phyloP scores from a whole-genome alignment of 2,329 filamentous ascomycete species.

The Fusarium sp. region DNA sequence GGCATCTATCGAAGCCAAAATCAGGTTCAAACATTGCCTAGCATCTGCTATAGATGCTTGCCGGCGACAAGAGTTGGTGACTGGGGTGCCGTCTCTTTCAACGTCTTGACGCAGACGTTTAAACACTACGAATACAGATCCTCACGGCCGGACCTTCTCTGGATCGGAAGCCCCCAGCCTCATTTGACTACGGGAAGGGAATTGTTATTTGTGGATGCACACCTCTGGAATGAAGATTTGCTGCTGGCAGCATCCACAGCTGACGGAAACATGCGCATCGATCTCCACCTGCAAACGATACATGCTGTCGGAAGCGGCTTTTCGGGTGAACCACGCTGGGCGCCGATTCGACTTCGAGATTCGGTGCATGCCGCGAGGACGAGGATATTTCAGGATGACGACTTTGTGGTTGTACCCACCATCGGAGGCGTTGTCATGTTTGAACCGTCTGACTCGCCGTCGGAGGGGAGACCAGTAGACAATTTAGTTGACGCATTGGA shows the following conservation, averaged over 20 bases:
- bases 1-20: conserved; percentile 20
- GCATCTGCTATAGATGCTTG: conserved; percentile 12
- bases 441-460: not conserved
- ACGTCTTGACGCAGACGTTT: conserved; percentile 32
- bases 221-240: conserved; percentile 31
- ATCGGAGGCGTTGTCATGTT: conserved; percentile 18
- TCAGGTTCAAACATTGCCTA: not conserved
- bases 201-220: not conserved
- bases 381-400: conserved; percentile 32
- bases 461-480: not conserved
- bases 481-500: not conserved
- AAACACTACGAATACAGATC: conserved; percentile 18
- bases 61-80: conserved; percentile 15
- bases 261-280: not conserved
- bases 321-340: not conserved
- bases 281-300: conserved; percentile 4
- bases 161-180: not conserved
- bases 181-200: not conserved
- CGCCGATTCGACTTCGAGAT: not conserved
- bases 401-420: conserved; percentile 27
- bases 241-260: conserved; percentile 2
- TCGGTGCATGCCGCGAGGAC: not conserved
- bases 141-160: conserved; percentile 8
- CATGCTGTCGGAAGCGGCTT: conserved; percentile 4
- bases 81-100: conserved; percentile 33